Evolutionary conservation across 352 stramenopile species (phyloP).

Genomic region (Phytophthora ramorum): DNA sequence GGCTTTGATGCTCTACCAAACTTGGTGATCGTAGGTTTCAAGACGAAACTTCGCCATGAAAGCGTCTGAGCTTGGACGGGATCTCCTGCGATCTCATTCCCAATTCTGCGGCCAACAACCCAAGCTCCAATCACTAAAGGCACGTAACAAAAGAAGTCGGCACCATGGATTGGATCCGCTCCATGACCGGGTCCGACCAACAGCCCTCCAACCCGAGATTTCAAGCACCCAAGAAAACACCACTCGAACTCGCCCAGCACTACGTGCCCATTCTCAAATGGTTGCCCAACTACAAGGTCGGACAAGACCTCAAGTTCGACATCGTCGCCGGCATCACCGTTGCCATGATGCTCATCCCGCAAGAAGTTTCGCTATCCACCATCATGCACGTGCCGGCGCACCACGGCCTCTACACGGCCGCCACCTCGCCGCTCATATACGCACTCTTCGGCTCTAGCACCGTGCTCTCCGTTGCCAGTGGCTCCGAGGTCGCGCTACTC

Average conservation of each 20-base stretch:
- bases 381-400: slow-evolving; percentile 84
- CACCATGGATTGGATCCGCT: slow-evolving; percentile 16
- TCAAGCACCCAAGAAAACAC: slow-evolving; percentile 20
- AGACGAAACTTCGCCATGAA: neutral
- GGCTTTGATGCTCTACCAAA: neutral
- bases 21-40: slow-evolving; percentile 10
- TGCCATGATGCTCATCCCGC: slow-evolving; percentile 90
- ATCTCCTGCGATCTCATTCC: neutral
- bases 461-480: slow-evolving; percentile 80
- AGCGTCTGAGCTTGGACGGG: neutral
- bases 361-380: slow-evolving; percentile 87
- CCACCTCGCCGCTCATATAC: slow-evolving; percentile 85
- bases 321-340: slow-evolving; percentile 58
- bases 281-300: slow-evolving; percentile 56
- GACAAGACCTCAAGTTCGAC: slow-evolving; percentile 54
- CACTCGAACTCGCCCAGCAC: slow-evolving; percentile 20
- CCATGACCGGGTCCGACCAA: slow-evolving; percentile 23
- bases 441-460: slow-evolving; percentile 78
- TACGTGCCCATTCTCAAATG: slow-evolving; percentile 52
- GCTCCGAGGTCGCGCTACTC: slow-evolving; percentile 61
- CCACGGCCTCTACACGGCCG: slow-evolving; percentile 89
- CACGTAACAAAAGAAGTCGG: neutral
- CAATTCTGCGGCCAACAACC: neutral
- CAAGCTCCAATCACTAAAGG: neutral
- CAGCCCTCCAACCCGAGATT: slow-evolving; percentile 10